Base-by-base conservation (phyloP, 768 basidiomycete genomes). In the Symmetrospora coprosmae region DNA sequence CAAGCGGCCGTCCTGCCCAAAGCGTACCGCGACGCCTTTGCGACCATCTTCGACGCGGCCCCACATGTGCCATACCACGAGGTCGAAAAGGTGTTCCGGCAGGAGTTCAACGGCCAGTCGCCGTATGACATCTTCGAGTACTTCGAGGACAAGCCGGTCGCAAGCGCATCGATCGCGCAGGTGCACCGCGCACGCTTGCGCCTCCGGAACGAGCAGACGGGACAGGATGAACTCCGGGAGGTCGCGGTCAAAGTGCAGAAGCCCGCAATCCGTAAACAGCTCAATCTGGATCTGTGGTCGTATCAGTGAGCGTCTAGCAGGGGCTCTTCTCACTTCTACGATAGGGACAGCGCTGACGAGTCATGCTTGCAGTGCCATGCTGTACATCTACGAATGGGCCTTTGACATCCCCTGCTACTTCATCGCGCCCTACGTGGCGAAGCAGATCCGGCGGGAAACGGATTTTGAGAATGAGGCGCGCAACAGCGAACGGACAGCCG, bases 191-290 rank as follows among this genome's bases (percentile, higher is more conserved):
- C 91, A 4, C 75, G 72, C n/a, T 69, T 83, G 39, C 71, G 71
- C 50, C 71, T 49, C 49, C 60, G 21, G 74, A 72, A 31, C 60
- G 47, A 66, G 53, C 61, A 68, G 60, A 66, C 35, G 52, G 50
- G 48, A 53, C 41, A 63, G 64, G 66, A 62, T 63, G 60, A 75
- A 78, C 34, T 84, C 4, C 19, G 55, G 31, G 55, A 83, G 80
- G 89, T 96, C 1, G 91, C 90, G 0, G 90, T 96, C 63, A 96
- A 96, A 74, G 77, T 87, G 21, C 88, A 94, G 74, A 92, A 91
- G 67, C 88, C 87, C 2, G 84, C 82, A 33, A 86, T 96, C 5
- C 78, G 77, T 50, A 86, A 80, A 66, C 90, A 94, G 74, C 83
- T 85, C 75, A 82, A 86, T 64, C 87, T 83, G 72, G 73, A 70